Evolutionary conservation across 306 rosid species (phyloP).

Genomic region (Trifolium subterraneum): DNA sequence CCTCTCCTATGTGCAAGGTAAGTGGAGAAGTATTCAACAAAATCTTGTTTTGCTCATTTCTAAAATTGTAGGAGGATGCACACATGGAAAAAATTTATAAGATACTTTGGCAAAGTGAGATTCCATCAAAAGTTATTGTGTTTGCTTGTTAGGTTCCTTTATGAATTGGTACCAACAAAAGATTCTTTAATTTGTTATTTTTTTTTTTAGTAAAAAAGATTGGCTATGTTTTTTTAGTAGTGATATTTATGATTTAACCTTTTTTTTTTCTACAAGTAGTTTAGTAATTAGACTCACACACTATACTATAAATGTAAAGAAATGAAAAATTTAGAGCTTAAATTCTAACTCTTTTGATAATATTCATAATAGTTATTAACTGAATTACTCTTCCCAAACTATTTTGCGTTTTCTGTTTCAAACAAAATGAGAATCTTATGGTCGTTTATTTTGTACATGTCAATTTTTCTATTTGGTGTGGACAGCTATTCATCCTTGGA

Average conservation of each 20-base stretch:
- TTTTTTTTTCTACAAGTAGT: too few species aligned
- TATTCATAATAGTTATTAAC: too few species aligned
- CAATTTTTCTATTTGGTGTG: neutral
- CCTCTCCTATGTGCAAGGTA: too few species aligned
- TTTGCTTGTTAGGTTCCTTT: too few species aligned
- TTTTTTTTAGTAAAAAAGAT: too few species aligned
- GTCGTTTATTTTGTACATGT: neutral
- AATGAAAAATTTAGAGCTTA: too few species aligned
- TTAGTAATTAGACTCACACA: too few species aligned
- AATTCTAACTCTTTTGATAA: too few species aligned
- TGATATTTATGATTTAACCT: neutral
- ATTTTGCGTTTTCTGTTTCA: neutral
- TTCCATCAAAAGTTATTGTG: neutral
- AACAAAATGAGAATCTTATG: neutral
- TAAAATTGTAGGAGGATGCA: neutral
- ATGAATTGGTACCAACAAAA: neutral
- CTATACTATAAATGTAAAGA: too few species aligned
- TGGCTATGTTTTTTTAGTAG: too few species aligned
- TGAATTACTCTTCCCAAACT: too few species aligned
- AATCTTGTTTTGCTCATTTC: neutral
- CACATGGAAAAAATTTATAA: neutral
- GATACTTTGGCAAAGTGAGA: neutral
- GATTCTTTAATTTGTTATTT: neutral
- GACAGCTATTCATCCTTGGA: neutral
- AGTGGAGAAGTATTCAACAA: neutral